Evolutionary conservation across 2,329 filamentous ascomycete genomes (phyloP), one percentile per base, ranked within the genome.

Genomic region (Onygenales sp.): DNA sequence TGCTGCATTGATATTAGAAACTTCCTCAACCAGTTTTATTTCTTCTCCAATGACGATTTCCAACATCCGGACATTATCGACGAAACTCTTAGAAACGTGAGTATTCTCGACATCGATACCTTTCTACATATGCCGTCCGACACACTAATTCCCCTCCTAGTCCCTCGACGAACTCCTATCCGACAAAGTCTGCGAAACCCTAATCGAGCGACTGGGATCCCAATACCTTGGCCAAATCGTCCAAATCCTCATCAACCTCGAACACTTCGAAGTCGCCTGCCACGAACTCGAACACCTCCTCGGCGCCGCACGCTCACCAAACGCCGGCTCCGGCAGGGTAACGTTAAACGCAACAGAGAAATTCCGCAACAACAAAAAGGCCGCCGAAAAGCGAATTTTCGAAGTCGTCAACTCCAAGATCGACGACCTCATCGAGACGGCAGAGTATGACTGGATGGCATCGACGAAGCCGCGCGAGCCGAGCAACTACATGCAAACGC

Each of bases 341-440:
- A 82, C 84, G 3, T 77, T 97, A 5, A 80, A 80, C 31, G 93
- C 94, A 0, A 97, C 93, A 0, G 86, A 89, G 59, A 82, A 89
- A 55, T 98, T 98, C 69, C 80, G 84, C 42, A 84, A 80, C 63
- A 91, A 95, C 66, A 96, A 96, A 72, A 96, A 97, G 73, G 90
- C 87, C 1, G 93, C 93, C 0, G 92, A 96, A 66, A 95, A 96
- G 72, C 86, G 94, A 36, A 97, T 98, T 54, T 98, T 98, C 65
- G 94, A 98, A 71, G 80, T 98, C 0, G 93, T 98, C 58, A 97
- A 98, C 72, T 94, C 88, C 54, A 98, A 98, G 75, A 97, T 98
- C 62, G 92, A 97, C 65, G 93, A 98, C 66, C 80, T 98, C 9
- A 87, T 98, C 52, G 92, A 96, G 63, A 97, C 91, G 0, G 92